Evolutionary conservation across 441 rosid genomes (phyloP).

Genomic region (Kokia cookei): DNA sequence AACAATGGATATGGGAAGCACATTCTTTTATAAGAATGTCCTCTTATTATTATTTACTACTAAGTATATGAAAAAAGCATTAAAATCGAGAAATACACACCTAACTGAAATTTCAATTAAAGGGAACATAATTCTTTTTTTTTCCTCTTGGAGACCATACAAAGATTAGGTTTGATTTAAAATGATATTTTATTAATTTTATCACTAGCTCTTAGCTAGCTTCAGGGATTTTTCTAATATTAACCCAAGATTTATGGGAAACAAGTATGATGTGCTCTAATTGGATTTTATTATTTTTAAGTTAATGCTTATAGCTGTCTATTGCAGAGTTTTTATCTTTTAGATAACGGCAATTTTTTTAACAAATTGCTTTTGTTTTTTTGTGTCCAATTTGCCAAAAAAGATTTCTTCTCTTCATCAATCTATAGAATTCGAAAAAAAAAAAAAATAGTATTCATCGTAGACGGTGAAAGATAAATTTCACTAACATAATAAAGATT

Average conservation of each 20-base stretch:
- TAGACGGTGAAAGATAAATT: too few relatives aligned
- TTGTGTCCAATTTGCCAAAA: background rate
- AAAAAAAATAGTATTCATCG: too few relatives aligned
- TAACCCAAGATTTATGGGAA: slow-evolving; percentile 27
- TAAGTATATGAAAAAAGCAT: background rate
- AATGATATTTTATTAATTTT: background rate
- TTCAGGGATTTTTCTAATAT: background rate
- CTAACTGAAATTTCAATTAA: background rate
- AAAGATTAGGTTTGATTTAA: background rate
- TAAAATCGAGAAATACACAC: background rate
- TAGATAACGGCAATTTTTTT: background rate
- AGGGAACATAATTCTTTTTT: background rate
- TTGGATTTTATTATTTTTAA: too few relatives aligned
- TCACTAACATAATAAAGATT: too few relatives aligned
- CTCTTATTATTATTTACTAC: background rate
- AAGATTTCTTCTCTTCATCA: too few relatives aligned
- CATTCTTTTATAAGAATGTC: slow-evolving; percentile 16
- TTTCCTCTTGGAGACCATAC: background rate
- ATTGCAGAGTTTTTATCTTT: background rate
- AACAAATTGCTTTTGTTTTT: background rate
- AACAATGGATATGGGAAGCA: background rate
- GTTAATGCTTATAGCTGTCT: background rate
- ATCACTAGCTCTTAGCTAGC: background rate
- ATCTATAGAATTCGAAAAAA: too few relatives aligned
- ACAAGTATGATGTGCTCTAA: slow-evolving; percentile 5